Base-by-base conservation (phyloP, 805 yeast species). In the Martiniozyma abietophila region DNA sequence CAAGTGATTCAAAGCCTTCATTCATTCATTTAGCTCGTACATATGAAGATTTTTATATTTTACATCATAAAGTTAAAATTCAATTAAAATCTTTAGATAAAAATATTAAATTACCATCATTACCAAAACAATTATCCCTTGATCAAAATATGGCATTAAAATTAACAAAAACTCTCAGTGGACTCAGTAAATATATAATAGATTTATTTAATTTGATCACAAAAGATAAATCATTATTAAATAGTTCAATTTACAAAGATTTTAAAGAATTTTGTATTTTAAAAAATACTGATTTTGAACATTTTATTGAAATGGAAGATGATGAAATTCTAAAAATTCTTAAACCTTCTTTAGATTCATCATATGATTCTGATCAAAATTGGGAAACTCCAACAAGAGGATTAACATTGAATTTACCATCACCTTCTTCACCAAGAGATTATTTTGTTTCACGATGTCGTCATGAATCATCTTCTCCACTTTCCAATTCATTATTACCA, bases 31-130 rank as follows among this genome's bases (percentile, higher is more conserved):
- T 70, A 15, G 63, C 71, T 40, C 56, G 74, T 12, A 69, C 63
- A 47, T 71, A 69, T 43, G 70, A 66, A 46, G 76, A 70, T 42
- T 68, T 71, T 35, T 65, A 67, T 47, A 62, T 64, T 33, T 47
- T 70, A 16, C 74, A 69, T 38, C 50, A 60, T 15, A 25, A 10
- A 10, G 18, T 36, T 8, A 15, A 20, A 4, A 10, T 19, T n/a
- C 25, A 29, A 10, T 14, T 33, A 54, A 14, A 43, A 65, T 17
- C 44, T 58, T 17, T 51, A 50, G 23, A 29, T 21, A 8, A 20
- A 8, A 32, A 31, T 12, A 34, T 33, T 11, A 46, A 35, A 18
- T 37, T 68, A 11, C 74, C 75, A 15, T 49, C 48, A 19, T 43
- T 70, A 21, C 75, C 74, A 14, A 67, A 62, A 30, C 70, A 72